Base-by-base conservation (phyloP, 2,329 filamentous ascomycete genomes). In the Teratosphaeria destructans region DNA sequence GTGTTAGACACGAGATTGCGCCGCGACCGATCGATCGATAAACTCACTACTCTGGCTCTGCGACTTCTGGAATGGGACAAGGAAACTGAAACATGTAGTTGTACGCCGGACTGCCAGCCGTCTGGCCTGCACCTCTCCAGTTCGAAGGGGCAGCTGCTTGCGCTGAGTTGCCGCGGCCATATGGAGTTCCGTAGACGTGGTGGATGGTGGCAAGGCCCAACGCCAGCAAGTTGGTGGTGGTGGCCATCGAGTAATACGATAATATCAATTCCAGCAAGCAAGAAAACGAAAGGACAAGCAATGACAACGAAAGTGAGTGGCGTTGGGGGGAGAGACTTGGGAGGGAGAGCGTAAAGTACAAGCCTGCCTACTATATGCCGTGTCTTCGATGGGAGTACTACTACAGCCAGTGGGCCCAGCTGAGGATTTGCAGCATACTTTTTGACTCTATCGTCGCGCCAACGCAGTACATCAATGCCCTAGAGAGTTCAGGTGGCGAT, bases 61-160 rank as follows among this genome's bases (percentile, higher is more conserved):
- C 65, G 23, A 66, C 54, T 16, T 61, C 49, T 39, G 62, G 63
- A 11, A 66, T 63, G 1, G 64, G 64, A 29, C 65, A 56, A 1
- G 65, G 62, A 39, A 55, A 43, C 23, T 64, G 56, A 53, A 60
- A 67, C 52, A 65, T 59, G 49, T 67, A 62, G 52, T 62, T 65
- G 55, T 67, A 67, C 4, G 57, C 60, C 0, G 65, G 65, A 54
- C 63, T 66, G 8, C 60, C 58, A 29, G 60, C 64, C 6, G 58
- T 55, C 35, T 63, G 59, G 35, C 64, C 64, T 37, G 57, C 35
- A 12, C 63, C 63, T 57, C 60, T 43, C 57, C 57, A 61, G 43
- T 49, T 49, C 19, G 43, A 19, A 19, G 43, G 5, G 8, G 43
- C 43, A 10, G 16, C 43, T 19, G 43, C n/a, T 23, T 49, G 43